Evolutionary conservation across 2,329 filamentous ascomycete species (phyloP).

Genomic region (Arthrobotrys sinensis): DNA sequence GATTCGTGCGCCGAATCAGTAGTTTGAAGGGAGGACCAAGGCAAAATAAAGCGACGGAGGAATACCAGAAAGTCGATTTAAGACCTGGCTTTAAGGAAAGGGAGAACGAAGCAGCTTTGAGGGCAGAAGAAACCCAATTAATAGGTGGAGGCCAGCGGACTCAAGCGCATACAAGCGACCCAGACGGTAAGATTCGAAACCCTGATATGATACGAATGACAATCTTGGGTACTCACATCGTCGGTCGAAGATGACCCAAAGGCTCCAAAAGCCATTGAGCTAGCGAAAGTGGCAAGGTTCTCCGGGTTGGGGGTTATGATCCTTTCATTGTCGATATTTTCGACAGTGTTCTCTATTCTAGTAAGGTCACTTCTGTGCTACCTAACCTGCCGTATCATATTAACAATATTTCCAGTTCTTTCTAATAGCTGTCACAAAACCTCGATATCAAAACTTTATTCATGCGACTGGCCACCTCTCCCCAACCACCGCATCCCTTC

Average conservation of each 20-base stretch:
- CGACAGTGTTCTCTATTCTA: slow-evolving; percentile 45
- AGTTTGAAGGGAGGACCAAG: slow-evolving; percentile 12
- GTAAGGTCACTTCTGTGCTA: slow-evolving; percentile 17
- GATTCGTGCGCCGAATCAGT: slow-evolving; percentile 28
- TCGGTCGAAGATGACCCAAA: slow-evolving; percentile 46
- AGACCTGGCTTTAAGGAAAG: slow-evolving; percentile 24
- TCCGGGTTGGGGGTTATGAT: slow-evolving; percentile 45
- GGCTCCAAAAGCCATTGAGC: not conserved
- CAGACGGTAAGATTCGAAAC: slow-evolving; percentile 29
- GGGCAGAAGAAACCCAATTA: slow-evolving; percentile 30
- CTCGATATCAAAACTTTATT: slow-evolving; percentile 48
- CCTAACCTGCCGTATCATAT: not conserved
- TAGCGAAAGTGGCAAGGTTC: slow-evolving; percentile 38
- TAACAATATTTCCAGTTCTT: slow-evolving; percentile 39
- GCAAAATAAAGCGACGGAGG: slow-evolving; percentile 18
- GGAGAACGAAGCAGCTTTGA: not conserved
- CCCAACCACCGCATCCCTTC: slow-evolving; percentile 74
- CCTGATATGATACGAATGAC: not conserved
- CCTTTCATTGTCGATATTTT: slow-evolving; percentile 53
- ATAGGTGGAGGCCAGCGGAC: slow-evolving; percentile 1
- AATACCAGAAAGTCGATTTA: slow-evolving; percentile 7
- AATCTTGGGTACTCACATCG: not conserved
- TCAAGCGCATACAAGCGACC: slow-evolving; percentile 4
- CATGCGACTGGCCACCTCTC: slow-evolving; percentile 48
- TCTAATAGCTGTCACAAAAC: slow-evolving; percentile 44